These are phyloP conservation scores for Cercospora janseana DNA, from an alignment of 2,329 filamentous ascomycete genomes.

Conservation along the genomic window DNA sequence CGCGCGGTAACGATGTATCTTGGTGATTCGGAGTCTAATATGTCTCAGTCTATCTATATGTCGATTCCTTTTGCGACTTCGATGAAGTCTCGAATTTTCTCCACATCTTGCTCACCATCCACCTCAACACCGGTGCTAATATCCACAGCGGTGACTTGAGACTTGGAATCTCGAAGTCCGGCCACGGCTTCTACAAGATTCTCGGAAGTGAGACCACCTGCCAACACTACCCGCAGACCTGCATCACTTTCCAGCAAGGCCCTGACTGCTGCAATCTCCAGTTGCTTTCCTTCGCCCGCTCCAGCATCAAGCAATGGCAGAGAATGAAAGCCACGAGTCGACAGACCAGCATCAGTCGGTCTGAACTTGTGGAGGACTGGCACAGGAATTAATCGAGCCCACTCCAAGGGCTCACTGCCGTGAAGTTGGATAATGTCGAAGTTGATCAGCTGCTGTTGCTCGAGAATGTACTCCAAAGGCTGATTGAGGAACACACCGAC, in stretches of 20 bases:
- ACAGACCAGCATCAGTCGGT: constrained; percentile 70
- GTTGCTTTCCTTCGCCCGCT: constrained; percentile 71
- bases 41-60: constrained; percentile 18
- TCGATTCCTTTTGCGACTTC: constrained; percentile 61
- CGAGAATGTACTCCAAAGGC: constrained; percentile 75
- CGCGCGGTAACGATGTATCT: no score
- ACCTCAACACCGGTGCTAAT: constrained; percentile 88
- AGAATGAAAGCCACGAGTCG: constrained; percentile 74
- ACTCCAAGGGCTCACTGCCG: constrained; percentile 87
- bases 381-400: constrained; percentile 83
- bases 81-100: constrained; percentile 79
- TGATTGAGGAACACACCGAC: constrained; percentile 96
- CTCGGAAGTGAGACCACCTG: constrained; percentile 76
- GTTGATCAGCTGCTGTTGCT: constrained; percentile 70
- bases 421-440: constrained; percentile 93
- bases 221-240: constrained; percentile 73
- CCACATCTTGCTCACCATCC: constrained; percentile 74
- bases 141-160: constrained; percentile 76
- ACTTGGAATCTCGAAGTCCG: constrained; percentile 58
- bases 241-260: constrained; percentile 63
- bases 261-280: constrained; percentile 71
- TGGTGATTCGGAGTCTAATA: background rate
- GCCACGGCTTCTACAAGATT: constrained; percentile 71
- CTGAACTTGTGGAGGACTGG: constrained; percentile 86
- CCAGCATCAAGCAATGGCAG: constrained; percentile 85